phyloP scores from a whole-genome alignment of 345 rosid genomes.

The Gossypium mustelinum region DNA sequence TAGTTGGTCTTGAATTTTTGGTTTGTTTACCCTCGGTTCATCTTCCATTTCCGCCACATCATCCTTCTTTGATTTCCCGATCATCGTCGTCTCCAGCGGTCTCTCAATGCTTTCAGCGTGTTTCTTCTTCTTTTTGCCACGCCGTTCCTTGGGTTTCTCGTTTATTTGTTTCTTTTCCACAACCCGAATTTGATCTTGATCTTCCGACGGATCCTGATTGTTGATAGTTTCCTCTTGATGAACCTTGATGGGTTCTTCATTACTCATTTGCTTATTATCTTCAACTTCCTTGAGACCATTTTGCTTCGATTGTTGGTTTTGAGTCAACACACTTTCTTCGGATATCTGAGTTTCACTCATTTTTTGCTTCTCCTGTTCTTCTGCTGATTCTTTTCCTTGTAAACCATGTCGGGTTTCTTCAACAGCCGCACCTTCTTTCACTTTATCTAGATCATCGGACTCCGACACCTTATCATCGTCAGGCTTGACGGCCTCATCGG shows the following conservation, averaged over 20 bases:
- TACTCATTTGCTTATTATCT: conserved; percentile 14
- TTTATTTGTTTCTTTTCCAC: conserved; percentile 10
- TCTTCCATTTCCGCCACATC: conserved; percentile 25
- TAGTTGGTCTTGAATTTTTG: conserved; percentile 25
- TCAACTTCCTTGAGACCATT: conserved; percentile 14
- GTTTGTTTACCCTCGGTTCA: conserved; percentile 30
- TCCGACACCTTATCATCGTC: conserved; percentile 34
- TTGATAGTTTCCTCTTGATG: neutral
- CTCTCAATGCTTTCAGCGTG: conserved; percentile 20
- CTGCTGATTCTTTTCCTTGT: conserved; percentile 34
- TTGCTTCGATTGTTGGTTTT: conserved; percentile 29
- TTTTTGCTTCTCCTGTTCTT: conserved; percentile 35
- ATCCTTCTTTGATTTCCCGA: conserved; percentile 20
- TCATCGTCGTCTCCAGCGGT: conserved; percentile 20
- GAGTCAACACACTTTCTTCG: conserved; percentile 37
- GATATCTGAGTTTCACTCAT: conserved; percentile 34
- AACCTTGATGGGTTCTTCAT: conserved; percentile 3
- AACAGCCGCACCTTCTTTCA: neutral
- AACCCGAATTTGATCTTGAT: neutral
- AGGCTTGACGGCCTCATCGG: conserved; percentile 72
- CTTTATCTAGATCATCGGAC: conserved; percentile 10
- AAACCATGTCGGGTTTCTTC: conserved; percentile 17
- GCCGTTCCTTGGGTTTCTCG: neutral
- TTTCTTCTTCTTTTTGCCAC: conserved; percentile 38
- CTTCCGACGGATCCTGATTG: conserved; percentile 15